These are phyloP conservation scores for Aspergillus arachidicola DNA, from an alignment of 2,329 filamentous ascomycete species.

Conservation along the genomic window DNA sequence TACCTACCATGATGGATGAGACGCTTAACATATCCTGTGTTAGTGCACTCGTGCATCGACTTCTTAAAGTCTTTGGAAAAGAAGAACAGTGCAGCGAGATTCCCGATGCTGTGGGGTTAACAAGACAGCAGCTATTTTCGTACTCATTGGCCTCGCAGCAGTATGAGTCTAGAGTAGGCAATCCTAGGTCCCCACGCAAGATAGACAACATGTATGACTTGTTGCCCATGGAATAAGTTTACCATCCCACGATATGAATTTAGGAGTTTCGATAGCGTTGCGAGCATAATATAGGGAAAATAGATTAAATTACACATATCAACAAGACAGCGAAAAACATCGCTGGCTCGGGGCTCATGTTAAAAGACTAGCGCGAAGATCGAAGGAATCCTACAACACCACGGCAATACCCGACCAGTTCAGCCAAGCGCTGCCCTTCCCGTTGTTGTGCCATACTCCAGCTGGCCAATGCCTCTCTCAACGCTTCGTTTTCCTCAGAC, in stretches of 20 bases:
- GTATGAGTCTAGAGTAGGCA: neutral
- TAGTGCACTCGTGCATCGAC: constrained; percentile 12
- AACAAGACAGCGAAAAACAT: neutral
- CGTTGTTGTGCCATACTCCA: constrained; percentile 74
- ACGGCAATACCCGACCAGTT: constrained; percentile 81
- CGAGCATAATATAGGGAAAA: neutral
- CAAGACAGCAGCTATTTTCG: neutral
- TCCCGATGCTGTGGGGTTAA: too few species aligned
- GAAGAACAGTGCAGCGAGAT: neutral
- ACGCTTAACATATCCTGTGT: constrained; percentile 9
- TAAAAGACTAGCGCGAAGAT: constrained; percentile 47
- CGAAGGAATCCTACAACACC: constrained; percentile 84
- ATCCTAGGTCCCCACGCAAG: neutral
- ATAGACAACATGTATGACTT: constrained; percentile 18
- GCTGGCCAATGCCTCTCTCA: constrained; percentile 63
- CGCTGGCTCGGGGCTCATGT: neutral
- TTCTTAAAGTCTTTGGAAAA: neutral
- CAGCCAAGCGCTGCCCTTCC: constrained; percentile 71
- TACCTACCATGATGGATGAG: constrained; percentile 21
- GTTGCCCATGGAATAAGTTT: neutral
- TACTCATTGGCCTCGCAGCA: neutral
- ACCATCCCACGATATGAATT: neutral
- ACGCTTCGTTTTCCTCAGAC: constrained; percentile 44
- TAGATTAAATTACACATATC: neutral
- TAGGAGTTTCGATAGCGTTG: neutral